Conservation (phyloP, 208 protist species). For the Eutreptiella sp. region DNA sequence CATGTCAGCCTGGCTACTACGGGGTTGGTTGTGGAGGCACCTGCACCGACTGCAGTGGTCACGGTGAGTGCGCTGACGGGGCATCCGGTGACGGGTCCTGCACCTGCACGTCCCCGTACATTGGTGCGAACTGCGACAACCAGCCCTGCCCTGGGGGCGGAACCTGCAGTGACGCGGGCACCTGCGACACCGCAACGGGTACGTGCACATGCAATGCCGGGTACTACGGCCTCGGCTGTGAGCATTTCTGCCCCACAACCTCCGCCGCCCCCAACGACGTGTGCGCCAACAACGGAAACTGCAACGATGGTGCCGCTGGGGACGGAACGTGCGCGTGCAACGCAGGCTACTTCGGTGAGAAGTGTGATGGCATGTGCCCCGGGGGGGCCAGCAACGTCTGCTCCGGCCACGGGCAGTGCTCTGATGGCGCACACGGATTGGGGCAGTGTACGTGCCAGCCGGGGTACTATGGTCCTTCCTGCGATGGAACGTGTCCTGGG, state of each 20-base stretch:
- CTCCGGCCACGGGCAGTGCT: slow-evolving; percentile 26
- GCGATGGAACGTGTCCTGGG: slow-evolving; percentile 10
- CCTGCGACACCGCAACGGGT: slow-evolving; percentile 11
- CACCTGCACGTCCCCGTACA: background rate
- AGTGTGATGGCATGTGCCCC: slow-evolving; percentile 18
- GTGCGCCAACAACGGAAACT: background rate
- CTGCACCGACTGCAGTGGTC: slow-evolving; percentile 16
- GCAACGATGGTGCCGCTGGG: slow-evolving; percentile 1
- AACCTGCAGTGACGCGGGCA: slow-evolving; percentile 17
- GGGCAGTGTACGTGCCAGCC: slow-evolving; percentile 22
- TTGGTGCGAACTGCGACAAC: background rate
- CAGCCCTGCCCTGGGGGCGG: too few species aligned
- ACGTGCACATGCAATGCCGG: slow-evolving; percentile 26
- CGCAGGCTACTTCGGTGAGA: slow-evolving; percentile 15
- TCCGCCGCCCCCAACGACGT: slow-evolving; percentile 1
- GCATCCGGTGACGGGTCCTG: background rate
- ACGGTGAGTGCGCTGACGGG: slow-evolving; percentile 20
- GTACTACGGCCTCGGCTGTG: slow-evolving; percentile 23
- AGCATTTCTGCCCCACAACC: background rate
- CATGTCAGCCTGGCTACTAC: slow-evolving; percentile 24
- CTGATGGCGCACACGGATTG: slow-evolving; percentile 2
- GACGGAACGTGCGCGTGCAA: slow-evolving; percentile 8
- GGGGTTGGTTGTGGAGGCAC: slow-evolving; percentile 6
- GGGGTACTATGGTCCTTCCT: slow-evolving; percentile 18
- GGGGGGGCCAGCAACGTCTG: slow-evolving; percentile 13